A percentile compares a stretch with the other conserved stretches of the same genome.
phyloP scores from a whole-genome alignment of 805 yeast genomes.

The Teunomyces atbi region DNA sequence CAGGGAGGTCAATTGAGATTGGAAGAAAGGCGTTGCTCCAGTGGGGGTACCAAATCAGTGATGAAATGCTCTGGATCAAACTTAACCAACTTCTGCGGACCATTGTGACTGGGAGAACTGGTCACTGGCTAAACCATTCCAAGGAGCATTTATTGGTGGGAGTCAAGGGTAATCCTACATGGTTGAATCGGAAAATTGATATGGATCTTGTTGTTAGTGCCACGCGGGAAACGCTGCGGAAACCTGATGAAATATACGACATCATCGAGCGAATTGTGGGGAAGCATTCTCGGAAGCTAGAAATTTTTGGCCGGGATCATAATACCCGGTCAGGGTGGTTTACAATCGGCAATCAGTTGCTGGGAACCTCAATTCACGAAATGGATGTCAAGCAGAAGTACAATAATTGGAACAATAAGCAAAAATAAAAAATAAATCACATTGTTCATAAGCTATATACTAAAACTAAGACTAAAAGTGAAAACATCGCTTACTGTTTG shows the following conservation, averaged over 20 bases:
- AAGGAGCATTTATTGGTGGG: conserved; percentile 90
- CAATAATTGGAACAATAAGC: conserved; percentile 12
- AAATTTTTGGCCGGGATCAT: conserved; percentile 85
- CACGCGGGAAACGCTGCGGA: conserved; percentile 84
- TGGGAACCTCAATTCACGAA: conserved; percentile 58
- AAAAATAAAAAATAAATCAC: background rate
- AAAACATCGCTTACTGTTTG: background rate
- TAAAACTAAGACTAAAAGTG: background rate
- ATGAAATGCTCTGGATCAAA: conserved; percentile 89
- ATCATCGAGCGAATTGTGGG: conserved; percentile 86
- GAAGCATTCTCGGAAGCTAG: conserved; percentile 70
- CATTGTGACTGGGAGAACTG: conserved; percentile 93
- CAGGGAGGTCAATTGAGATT: conserved; percentile 87
- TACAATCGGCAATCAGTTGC: conserved; percentile 74
- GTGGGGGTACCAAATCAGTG: conserved; percentile 81
- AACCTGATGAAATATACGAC: conserved; percentile 87
- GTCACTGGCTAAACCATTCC: conserved; percentile 95
- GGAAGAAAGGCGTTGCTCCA: conserved; percentile 72
- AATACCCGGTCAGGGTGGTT: conserved; percentile 90
- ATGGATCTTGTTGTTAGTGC: conserved; percentile 75
- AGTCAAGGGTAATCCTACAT: conserved; percentile 71
- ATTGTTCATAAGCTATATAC: background rate
- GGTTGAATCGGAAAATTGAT: conserved; percentile 69
- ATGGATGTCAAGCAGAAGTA: conserved; percentile 50
- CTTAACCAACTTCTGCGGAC: conserved; percentile 85